Evolutionary conservation across 176 grass and related monocot genomes (phyloP), one percentile per base, ranked within the genome.

Genomic region (Hyparrhenia diplandra): DNA sequence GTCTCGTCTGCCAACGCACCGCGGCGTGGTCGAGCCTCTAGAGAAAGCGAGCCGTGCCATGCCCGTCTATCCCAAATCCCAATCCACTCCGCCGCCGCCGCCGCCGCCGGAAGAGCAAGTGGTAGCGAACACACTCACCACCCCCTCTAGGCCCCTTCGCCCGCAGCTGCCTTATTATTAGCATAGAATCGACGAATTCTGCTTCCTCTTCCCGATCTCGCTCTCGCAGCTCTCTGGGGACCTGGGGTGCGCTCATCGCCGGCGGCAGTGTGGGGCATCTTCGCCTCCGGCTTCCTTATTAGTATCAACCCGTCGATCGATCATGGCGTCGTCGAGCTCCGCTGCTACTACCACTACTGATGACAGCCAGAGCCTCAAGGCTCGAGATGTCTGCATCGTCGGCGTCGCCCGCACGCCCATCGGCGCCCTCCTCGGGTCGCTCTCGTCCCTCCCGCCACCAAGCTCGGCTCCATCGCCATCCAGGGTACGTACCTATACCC

Each of bases 401-500:
- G 95, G 95, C 86, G 84, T 91, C 84, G 90, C 95, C 10, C 92
- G 95, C 73, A 98, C 95, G 45, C 95, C 95, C 14, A 78, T 98
- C 71, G 95, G 92, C 66, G 85, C 84, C 13, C 89, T 98, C 76
- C 92, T 98, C 66, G 95, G 95, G 25, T 80, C 86, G n/a, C 60
- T 98, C 13, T 98, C 95, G 54, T 91, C 92, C 68, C 80, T 94
- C 68, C 95, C 12, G 95, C 95, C 78, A 98, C 92, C 54, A 90
- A 86, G 63, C 92, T 94, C 59, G 95, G 90, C 71, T 94, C 95
- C 69, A 71, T 93, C 74, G 90, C 90, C 42, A 98, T 98, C 61
- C 76, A 87, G 81, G 78, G 95, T 98, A 92, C 31, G 64, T 9
- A 13, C n/a, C n/a, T n/a, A n/a, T n/a, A n/a, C 74, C 49, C 9